Evolutionary conservation across 352 stramenopile genomes (phyloP).

Genomic region (Pythium angustatum): DNA sequence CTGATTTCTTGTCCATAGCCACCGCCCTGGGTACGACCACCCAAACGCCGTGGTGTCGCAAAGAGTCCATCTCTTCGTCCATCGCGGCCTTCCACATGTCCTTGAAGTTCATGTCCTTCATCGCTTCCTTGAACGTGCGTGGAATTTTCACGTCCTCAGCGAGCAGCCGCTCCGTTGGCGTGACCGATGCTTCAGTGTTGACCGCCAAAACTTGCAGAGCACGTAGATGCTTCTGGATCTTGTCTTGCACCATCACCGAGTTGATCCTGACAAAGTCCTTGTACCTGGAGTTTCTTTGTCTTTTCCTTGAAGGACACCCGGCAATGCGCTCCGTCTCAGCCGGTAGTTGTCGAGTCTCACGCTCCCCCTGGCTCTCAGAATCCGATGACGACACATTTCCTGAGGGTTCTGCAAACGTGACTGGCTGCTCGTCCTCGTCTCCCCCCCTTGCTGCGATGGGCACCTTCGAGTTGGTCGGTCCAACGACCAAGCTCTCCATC

Average conservation of each 20-base stretch:
- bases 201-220: background rate
- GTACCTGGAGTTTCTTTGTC: no score
- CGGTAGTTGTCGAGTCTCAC: no score
- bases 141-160: background rate
- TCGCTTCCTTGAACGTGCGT: background rate
- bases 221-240: background rate
- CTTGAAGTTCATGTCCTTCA: background rate
- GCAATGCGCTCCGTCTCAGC: no score
- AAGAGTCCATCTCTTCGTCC: slow-evolving; percentile 6
- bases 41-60: background rate
- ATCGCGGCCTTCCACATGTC: background rate
- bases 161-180: background rate
- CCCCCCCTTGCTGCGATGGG: no score
- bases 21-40: background rate
- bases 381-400: no score
- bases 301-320: no score
- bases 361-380: background rate
- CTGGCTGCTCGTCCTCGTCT: background rate
- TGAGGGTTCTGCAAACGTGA: background rate
- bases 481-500: background rate
- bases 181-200: background rate
- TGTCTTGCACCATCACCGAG: no score
- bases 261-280: no score
- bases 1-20: background rate
- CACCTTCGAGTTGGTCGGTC: background rate